phyloP scores from a whole-genome alignment of 192 early-diverging fungal species.

The Coemansia sp. region DNA sequence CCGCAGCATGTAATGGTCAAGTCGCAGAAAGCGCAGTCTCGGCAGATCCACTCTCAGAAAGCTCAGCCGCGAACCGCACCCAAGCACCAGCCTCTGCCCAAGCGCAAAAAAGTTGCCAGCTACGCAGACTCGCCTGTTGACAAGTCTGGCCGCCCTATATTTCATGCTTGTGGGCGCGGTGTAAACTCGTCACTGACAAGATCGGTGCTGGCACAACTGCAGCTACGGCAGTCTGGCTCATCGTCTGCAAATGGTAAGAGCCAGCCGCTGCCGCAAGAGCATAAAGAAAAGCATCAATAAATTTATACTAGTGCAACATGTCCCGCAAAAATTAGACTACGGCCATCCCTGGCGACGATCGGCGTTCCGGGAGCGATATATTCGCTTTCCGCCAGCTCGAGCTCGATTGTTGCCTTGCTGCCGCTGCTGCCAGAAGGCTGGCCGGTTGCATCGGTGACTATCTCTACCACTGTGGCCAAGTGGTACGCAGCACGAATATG shows the following conservation, averaged over 20 bases:
- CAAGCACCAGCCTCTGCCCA: conserved; percentile 4
- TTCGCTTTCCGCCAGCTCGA: conserved; percentile 34
- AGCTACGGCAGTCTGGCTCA: conserved; percentile 3
- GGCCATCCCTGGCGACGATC: conserved; percentile 44
- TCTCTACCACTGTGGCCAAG: conserved; percentile 33
- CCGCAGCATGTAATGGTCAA: not conserved
- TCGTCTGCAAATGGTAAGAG: not conserved
- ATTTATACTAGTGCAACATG: conserved; percentile 16
- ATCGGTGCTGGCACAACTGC: conserved; percentile 48
- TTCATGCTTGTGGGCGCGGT: conserved; percentile 48
- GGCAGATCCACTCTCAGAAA: not conserved
- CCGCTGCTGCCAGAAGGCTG: not conserved
- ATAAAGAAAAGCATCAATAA: not conserved
- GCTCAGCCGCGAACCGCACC: not conserved
- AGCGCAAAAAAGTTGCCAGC: conserved; percentile 18
- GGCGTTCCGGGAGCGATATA: conserved; percentile 36
- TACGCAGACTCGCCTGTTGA: conserved; percentile 29
- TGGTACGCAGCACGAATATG: conserved; percentile 42
- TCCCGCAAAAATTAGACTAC: conserved; percentile 39
- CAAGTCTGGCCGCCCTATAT: conserved; percentile 34
- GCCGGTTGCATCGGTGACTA: not conserved
- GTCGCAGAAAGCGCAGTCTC: not conserved
- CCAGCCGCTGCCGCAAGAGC: not conserved
- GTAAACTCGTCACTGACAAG: conserved; percentile 51
- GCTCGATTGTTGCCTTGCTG: conserved; percentile 15